These are phyloP conservation scores for Stevia rebaudiana DNA, from an alignment of 140 eudicot genomes.

Conservation along the genomic window DNA sequence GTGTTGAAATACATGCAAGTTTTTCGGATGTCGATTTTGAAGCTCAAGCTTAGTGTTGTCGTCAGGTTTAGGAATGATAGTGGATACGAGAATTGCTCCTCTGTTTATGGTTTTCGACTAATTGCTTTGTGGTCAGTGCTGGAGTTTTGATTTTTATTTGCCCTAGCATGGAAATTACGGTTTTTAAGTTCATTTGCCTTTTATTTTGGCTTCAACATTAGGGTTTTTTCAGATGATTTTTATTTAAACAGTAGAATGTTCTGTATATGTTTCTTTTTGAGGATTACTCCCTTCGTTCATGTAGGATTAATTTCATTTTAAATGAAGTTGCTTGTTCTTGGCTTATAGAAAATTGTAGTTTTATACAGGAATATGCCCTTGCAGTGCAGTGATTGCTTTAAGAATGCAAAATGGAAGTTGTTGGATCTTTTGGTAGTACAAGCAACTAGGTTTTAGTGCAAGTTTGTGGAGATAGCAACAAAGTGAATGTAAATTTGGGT, in stretches of 20 bases:
- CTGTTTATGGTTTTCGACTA: not conserved
- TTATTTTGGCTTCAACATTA: not conserved
- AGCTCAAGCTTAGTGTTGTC: too few species aligned
- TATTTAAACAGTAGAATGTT: constrained; percentile 6
- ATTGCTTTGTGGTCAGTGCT: not conserved
- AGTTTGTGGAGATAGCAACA: constrained; percentile 12
- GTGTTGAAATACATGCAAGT: constrained; percentile 1
- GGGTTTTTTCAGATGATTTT: constrained; percentile 3
- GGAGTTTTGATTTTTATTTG: not conserved
- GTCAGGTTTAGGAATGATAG: too few species aligned
- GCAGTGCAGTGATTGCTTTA: not conserved
- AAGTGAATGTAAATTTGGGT: not conserved
- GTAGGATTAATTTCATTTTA: not conserved
- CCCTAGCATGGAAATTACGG: constrained; percentile 3
- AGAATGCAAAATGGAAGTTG: not conserved
- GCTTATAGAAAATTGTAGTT: constrained; percentile 3
- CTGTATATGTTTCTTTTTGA: not conserved
- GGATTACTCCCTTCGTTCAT: not conserved
- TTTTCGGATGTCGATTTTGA: constrained; percentile 9
- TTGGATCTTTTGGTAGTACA: constrained; percentile 1
- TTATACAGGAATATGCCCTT: not conserved
- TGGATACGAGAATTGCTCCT: too few species aligned
- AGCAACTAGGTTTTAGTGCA: constrained; percentile 4
- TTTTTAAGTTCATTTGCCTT: not conserved
- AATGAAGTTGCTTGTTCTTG: not conserved